These are phyloP conservation scores for Ogataea methanolica DNA, from an alignment of 805 yeast species.

Conservation along the genomic window DNA sequence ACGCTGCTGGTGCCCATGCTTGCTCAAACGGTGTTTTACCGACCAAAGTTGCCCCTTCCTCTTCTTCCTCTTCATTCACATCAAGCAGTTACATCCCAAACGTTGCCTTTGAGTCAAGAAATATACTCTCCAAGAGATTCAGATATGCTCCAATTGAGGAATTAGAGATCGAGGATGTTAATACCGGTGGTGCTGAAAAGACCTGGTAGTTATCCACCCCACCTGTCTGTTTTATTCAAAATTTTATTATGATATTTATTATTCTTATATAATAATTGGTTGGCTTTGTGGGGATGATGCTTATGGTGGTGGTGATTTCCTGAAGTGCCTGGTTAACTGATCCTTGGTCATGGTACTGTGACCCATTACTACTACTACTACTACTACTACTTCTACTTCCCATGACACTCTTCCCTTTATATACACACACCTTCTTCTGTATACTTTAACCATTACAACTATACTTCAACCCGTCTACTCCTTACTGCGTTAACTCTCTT, in stretches of 20 bases:
- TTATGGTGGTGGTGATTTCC: too few relatives aligned
- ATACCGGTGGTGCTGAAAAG: slow-evolving; percentile 75
- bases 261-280: too few relatives aligned
- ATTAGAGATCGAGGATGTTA: slow-evolving; percentile 68
- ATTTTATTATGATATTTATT: background rate
- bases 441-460: too few relatives aligned
- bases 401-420: too few relatives aligned
- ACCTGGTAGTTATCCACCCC: background rate
- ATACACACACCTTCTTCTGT: too few relatives aligned
- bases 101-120: slow-evolving; percentile 43
- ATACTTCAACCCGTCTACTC: too few relatives aligned
- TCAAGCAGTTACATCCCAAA: slow-evolving; percentile 4
- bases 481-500: too few relatives aligned
- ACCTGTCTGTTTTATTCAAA: background rate
- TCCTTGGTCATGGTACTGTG: too few relatives aligned
- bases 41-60: background rate
- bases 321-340: too few relatives aligned
- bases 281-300: too few relatives aligned
- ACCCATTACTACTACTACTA: too few relatives aligned
- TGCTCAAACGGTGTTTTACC: slow-evolving; percentile 33
- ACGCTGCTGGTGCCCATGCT: slow-evolving; percentile 29
- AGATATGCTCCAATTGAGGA: slow-evolving; percentile 61
- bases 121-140: slow-evolving; percentile 69
- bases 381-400: too few relatives aligned
- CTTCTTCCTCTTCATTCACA: background rate